Evolutionary conservation across 2,329 filamentous ascomycete genomes (phyloP).

Genomic region (Fusarium dimerum): DNA sequence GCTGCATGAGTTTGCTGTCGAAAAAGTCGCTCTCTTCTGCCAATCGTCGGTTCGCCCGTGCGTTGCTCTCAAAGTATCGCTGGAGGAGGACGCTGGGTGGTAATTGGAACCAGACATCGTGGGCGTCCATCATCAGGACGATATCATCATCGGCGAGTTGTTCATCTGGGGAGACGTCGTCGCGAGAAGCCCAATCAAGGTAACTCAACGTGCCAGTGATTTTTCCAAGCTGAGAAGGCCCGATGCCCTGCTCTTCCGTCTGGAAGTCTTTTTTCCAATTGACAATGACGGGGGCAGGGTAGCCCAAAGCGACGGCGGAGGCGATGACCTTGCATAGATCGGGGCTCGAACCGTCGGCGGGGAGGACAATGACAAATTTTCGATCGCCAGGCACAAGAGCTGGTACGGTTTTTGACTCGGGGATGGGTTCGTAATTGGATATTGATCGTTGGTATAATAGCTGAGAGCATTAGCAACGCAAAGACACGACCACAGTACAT

Average conservation of each 20-base stretch:
- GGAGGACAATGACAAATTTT: constrained; percentile 26
- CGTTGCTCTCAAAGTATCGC: constrained; percentile 26
- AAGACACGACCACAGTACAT: no score
- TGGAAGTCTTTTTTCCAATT: constrained; percentile 33
- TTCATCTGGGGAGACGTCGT: constrained; percentile 11
- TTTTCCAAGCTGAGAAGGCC: constrained; percentile 31
- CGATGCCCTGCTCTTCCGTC: constrained; percentile 23
- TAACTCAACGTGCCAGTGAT: constrained; percentile 32
- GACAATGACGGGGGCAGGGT: constrained; percentile 33
- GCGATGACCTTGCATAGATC: constrained; percentile 33
- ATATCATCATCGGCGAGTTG: constrained; percentile 24
- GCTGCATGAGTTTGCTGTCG: constrained; percentile 17
- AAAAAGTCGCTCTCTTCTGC: constrained; percentile 15
- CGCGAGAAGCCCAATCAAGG: constrained; percentile 23
- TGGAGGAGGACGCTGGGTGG: constrained; percentile 29
- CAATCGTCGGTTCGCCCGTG: constrained; percentile 13
- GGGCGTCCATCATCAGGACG: constrained; percentile 27
- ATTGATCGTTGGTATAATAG: no score
- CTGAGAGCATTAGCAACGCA: no score
- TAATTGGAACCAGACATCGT: constrained; percentile 34
- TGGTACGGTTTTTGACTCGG: no score
- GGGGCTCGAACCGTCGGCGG: constrained; percentile 28
- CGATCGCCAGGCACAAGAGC: constrained; percentile 16
- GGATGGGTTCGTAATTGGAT: no score
- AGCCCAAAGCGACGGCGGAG: constrained; percentile 29